Conservation (phyloP, 2,329 filamentous ascomycete genomes). For the Keithomyces neogunnii region DNA sequence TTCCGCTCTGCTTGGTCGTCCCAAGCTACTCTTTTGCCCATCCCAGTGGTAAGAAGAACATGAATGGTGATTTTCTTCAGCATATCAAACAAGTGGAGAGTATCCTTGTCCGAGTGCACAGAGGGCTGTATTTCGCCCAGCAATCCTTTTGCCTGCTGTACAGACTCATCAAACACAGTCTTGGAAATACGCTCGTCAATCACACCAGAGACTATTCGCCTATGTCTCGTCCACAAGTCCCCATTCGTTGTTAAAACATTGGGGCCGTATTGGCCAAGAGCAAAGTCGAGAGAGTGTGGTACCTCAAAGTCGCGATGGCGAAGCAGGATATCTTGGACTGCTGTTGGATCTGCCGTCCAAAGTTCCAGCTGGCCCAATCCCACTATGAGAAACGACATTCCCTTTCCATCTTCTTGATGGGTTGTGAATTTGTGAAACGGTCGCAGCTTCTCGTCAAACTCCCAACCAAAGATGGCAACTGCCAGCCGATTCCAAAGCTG, state of each 20-base stretch:
- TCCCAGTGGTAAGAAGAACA: not conserved
- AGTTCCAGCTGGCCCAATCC: not conserved
- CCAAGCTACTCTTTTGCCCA: conserved; percentile 1
- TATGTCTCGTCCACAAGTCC: not conserved
- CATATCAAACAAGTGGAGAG: conserved; percentile 1
- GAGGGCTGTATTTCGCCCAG: not conserved
- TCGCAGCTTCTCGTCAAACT: conserved; percentile 2
- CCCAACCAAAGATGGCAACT: conserved; percentile 1
- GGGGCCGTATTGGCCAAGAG: not conserved
- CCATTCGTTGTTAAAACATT: conserved; percentile 1
- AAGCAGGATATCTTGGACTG: not conserved
- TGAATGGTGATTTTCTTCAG: conserved; percentile 1
- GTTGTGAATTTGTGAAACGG: not conserved
- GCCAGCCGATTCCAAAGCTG: conserved; percentile 1
- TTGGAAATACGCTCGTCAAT: not conserved
- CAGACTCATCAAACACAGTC: not conserved
- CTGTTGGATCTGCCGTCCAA: not conserved
- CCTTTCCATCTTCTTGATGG: not conserved
- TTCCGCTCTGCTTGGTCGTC: not conserved
- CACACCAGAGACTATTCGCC: not conserved
- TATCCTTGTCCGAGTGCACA: not conserved
- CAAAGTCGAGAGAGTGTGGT: not conserved
- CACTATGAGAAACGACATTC: not conserved
- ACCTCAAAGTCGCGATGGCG: not conserved
- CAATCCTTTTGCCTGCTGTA: no score